Percentiles rank a stretch among this genome's conserved stretches.
phyloP scores from a whole-genome alignment of 495 filamentous ascomycete genomes.

The Tuber borchii region DNA sequence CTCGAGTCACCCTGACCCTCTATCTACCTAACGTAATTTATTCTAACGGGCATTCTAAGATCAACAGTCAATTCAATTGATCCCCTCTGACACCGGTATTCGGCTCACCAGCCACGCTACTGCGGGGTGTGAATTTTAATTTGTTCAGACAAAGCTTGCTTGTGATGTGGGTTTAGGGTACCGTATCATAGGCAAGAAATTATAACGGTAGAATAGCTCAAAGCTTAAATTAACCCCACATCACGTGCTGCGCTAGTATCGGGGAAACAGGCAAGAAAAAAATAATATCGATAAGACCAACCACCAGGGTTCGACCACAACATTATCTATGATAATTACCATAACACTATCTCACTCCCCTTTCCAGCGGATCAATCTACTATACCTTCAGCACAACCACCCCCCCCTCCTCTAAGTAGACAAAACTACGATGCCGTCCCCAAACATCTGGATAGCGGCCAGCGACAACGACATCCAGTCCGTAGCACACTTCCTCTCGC shows the following conservation, averaged over 20 bases:
- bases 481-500: slow-evolving; percentile 60
- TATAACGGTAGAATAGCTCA: too few species aligned
- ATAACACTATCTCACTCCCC: background rate
- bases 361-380: slow-evolving; percentile 3
- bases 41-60: too few species aligned
- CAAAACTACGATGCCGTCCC: slow-evolving; percentile 47
- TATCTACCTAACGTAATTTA: too few species aligned
- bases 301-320: too few species aligned
- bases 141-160: too few species aligned
- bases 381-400: slow-evolving; percentile 1
- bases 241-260: background rate
- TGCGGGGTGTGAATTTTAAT: too few species aligned
- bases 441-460: slow-evolving; percentile 71
- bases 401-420: background rate
- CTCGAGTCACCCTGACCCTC: too few species aligned
- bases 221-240: background rate
- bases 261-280: background rate
- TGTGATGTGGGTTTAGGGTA: too few species aligned
- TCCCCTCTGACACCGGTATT: too few species aligned
- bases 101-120: too few species aligned
- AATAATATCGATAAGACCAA: slow-evolving; percentile 6
- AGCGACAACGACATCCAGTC: slow-evolving; percentile 61
- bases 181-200: too few species aligned
- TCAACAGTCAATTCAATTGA: too few species aligned
- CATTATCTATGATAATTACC: background rate